Percentiles rank a stretch among this genome's conserved stretches.
These are phyloP conservation scores for Wallacemonas sp. DNA, from an alignment of 208 protist species.

Conservation along the genomic window DNA sequence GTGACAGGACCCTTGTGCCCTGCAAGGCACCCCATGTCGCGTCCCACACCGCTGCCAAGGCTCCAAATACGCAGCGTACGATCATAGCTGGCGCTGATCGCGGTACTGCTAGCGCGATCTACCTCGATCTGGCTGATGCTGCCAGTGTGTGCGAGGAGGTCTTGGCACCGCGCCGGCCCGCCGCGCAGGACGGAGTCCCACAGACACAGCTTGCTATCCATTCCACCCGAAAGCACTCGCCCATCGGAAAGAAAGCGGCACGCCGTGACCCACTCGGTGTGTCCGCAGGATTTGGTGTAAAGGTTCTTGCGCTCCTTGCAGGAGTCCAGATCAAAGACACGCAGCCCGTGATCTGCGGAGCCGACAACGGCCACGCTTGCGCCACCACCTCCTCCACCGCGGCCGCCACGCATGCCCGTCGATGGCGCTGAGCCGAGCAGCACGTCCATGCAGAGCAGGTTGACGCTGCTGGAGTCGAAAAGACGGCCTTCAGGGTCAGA, in stretches of 20 bases:
- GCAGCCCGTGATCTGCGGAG: constrained; percentile 84
- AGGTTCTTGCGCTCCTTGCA: constrained; percentile 59
- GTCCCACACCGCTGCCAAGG: constrained; percentile 31
- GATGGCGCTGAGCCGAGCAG: not conserved
- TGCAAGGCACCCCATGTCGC: constrained; percentile 51
- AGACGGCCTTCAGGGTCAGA: constrained; percentile 36
- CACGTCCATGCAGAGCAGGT: constrained; percentile 90
- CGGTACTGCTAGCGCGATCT: constrained; percentile 24
- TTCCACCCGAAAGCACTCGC: constrained; percentile 80
- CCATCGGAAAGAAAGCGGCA: constrained; percentile 71
- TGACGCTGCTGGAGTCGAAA: constrained; percentile 82
- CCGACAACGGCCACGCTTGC: constrained; percentile 51
- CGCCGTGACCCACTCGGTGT: constrained; percentile 90
- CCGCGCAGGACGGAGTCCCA: constrained; percentile 50
- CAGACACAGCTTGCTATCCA: constrained; percentile 92
- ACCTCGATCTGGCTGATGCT: constrained; percentile 85
- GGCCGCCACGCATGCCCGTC: not conserved
- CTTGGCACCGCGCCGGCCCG: constrained; percentile 60
- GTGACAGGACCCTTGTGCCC: constrained; percentile 80
- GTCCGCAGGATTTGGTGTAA: constrained; percentile 75
- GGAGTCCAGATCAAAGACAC: constrained; percentile 72
- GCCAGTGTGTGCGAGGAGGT: constrained; percentile 78
- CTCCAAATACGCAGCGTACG: constrained; percentile 82
- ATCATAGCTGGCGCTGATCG: constrained; percentile 84
- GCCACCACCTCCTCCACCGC: not conserved